Conservation (phyloP, 1,284 basidiomycete genomes). For the Cryptococcus maquisensis region DNA sequence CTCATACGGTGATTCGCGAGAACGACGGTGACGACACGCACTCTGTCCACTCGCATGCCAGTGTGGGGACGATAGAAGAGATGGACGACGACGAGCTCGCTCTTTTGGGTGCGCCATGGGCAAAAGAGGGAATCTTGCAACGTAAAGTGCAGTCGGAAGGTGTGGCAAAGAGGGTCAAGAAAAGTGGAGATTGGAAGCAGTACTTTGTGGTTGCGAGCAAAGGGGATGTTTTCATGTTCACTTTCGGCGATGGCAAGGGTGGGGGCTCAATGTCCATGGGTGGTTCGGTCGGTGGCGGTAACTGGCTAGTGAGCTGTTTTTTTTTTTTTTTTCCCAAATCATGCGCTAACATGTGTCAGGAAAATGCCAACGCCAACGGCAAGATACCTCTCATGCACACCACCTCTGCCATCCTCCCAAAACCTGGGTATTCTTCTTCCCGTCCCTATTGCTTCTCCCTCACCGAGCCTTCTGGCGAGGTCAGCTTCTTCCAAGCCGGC, state of each 20-base stretch:
- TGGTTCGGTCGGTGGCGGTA: slow-evolving; percentile 81
- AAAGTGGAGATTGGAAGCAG: slow-evolving; percentile 77
- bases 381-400: slow-evolving; percentile 79
- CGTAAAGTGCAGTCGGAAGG: slow-evolving; percentile 93
- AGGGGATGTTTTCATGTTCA: slow-evolving; percentile 92
- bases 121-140: slow-evolving; percentile 92
- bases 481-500: slow-evolving; percentile 95
- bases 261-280: slow-evolving; percentile 51
- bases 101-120: slow-evolving; percentile 92
- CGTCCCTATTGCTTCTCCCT: slow-evolving; percentile 95
- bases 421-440: slow-evolving; percentile 80
- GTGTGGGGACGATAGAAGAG: slow-evolving; percentile 50
- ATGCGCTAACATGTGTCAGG: slow-evolving; percentile 45
- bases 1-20: slow-evolving; percentile 92
- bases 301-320: slow-evolving; percentile 76
- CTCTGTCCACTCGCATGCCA: slow-evolving; percentile 60
- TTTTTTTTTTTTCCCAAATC: neutral
- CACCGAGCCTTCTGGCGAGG: slow-evolving; percentile 77
- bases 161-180: slow-evolving; percentile 63
- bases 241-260: slow-evolving; percentile 61
- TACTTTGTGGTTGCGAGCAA: slow-evolving; percentile 93
- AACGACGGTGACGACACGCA: slow-evolving; percentile 78
- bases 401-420: slow-evolving; percentile 80
- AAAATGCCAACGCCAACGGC: slow-evolving; percentile 79
- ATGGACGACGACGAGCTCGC: slow-evolving; percentile 92